Evolutionary conservation across 2,329 filamentous ascomycete genomes (phyloP).

Genomic region (Arachnopeziza araneosa): DNA sequence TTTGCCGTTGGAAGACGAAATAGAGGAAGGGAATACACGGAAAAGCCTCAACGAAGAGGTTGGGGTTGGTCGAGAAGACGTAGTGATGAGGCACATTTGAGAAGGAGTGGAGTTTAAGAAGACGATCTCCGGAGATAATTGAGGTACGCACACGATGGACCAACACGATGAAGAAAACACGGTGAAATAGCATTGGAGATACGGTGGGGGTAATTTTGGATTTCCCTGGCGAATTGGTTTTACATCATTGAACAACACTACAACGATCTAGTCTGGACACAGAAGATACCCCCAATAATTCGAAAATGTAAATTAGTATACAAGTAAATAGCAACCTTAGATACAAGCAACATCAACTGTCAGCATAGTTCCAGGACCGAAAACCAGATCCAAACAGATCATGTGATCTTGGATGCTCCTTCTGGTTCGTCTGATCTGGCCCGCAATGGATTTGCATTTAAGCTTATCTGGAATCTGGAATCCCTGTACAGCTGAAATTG

Average conservation of each 20-base stretch:
- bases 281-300: background rate
- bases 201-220: background rate
- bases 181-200: background rate
- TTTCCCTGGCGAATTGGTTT: background rate
- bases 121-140: background rate
- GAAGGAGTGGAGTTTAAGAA: conserved; percentile 17
- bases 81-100: conserved; percentile 21
- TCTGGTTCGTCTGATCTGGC: too few species aligned
- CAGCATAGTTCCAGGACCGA: too few species aligned
- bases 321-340: background rate
- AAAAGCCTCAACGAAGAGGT: conserved; percentile 16
- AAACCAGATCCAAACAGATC: too few species aligned
- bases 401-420: too few species aligned
- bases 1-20: conserved; percentile 25
- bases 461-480: background rate
- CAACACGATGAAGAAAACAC: background rate
- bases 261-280: background rate
- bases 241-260: background rate
- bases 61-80: conserved; percentile 6
- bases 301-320: background rate
- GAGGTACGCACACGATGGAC: background rate
- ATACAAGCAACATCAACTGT: background rate
- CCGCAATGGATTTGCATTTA: background rate
- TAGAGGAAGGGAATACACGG: conserved; percentile 19
- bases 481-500: background rate